Evolutionary conservation across 495 filamentous ascomycete species (phyloP), one percentile per base, ranked within the genome.

Genomic region (Neurospora tetrasperma): DNA sequence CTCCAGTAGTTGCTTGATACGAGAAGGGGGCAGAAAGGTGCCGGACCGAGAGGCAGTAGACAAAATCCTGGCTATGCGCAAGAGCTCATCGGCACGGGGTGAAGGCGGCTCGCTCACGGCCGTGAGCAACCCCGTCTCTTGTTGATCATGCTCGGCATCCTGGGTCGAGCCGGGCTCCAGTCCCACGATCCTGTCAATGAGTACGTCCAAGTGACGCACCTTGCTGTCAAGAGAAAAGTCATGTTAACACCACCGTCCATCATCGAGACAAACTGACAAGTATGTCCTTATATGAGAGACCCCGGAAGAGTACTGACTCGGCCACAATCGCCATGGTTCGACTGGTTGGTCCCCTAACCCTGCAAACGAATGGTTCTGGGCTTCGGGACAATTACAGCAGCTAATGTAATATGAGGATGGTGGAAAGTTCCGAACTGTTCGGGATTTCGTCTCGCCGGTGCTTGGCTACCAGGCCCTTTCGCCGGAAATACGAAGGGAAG

Each of bases 161-260:
- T 72, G 74, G 4, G 76, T 72, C 76, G 75, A 54, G 74, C 72
- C 73, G 71, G 75, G 72, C 48, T 76, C 80, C 70, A 85, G 74
- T 54, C 79, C 78, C 71, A 76, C 75, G 69, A 97, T 83, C 54
- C 88, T 89, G 77, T 97, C 94, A 71, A 99, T 86, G 75, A 93
- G 91, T 48, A 86, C 83, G 80, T 98, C 94, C 71, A 98, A 83
- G 44, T 86, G 88, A 72, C 89, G 89, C 62, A 97, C 86, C 80
- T 94, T 93, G 81, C 94, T 97, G 77, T 7, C 74, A 54, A 73
- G 66, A 23, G 40, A 72, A 16, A 72, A 59, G 59, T 70, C 27
- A 66, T 66, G 54, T 66, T 66, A 66, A 66, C 27, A 66, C 27
- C 3, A 66, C 54, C 23, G 54, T 14, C 2, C 14, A 35, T 18